These are phyloP conservation scores for Cordyceps tenuipes DNA, from an alignment of 2,329 filamentous ascomycete species.

Conservation along the genomic window DNA sequence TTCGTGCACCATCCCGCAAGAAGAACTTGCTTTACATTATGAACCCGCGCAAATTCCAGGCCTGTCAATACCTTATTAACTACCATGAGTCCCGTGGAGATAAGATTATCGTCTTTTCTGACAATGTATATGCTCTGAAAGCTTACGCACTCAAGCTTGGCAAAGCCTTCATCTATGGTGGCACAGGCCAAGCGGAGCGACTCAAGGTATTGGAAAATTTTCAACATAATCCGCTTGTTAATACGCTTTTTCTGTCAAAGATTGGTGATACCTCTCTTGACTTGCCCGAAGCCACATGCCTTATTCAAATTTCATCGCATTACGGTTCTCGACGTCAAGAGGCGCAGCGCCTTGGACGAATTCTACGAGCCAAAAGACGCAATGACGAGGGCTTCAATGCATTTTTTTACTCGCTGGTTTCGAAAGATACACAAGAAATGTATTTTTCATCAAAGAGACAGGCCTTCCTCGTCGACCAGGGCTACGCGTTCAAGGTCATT, in stretches of 20 bases:
- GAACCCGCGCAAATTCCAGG: conserved; percentile 96
- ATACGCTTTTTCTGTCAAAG: conserved; percentile 92
- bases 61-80: conserved; percentile 95
- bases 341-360: conserved; percentile 85
- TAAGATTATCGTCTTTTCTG: conserved; percentile 97
- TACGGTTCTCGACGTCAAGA: conserved; percentile 96
- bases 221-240: conserved; percentile 81
- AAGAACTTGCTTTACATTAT: conserved; percentile 71
- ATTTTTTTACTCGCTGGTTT: conserved; percentile 96
- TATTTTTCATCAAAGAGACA: conserved; percentile 94
- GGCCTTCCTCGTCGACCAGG: conserved; percentile 94
- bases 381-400: conserved; percentile 99
- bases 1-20: conserved; percentile 52
- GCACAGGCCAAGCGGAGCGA: conserved; percentile 77
- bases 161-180: conserved; percentile 88
- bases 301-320: conserved; percentile 96
- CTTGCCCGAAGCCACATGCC: conserved; percentile 87
- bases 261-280: conserved; percentile 98
- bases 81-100: conserved; percentile 92
- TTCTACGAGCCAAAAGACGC: conserved; percentile 85
- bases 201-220: conserved; percentile 87
- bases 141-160: conserved; percentile 75
- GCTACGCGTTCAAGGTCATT: conserved; percentile 98
- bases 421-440: conserved; percentile 97
- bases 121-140: conserved; percentile 89